phyloP scores from a whole-genome alignment of 345 rosid genomes.

The Salix viminalis region DNA sequence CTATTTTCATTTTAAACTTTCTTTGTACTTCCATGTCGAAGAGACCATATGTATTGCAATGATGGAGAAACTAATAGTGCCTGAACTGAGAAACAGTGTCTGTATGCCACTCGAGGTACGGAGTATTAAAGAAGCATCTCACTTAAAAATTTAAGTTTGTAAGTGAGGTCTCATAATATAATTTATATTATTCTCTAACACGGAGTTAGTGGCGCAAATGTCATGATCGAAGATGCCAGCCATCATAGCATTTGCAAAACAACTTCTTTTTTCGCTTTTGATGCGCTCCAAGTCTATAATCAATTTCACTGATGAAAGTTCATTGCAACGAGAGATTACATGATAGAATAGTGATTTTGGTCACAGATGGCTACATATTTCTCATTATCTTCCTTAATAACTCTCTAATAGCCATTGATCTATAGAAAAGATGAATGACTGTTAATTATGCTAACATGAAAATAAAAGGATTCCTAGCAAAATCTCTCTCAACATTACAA shows the following conservation, averaged over 20 bases:
- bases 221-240: too few species aligned
- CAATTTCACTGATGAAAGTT: background rate
- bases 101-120: too few species aligned
- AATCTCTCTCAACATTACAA: background rate
- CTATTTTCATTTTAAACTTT: too few species aligned
- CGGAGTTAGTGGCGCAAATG: too few species aligned
- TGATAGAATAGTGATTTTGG: background rate
- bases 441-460: background rate
- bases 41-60: background rate
- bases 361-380: background rate
- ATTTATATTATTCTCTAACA: too few species aligned
- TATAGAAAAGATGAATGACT: background rate
- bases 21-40: too few species aligned
- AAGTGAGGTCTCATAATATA: too few species aligned
- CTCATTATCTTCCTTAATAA: background rate
- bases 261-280: background rate
- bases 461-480: background rate
- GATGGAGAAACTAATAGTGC: too few species aligned
- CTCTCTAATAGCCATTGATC: background rate
- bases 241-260: too few species aligned
- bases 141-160: too few species aligned
- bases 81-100: background rate
- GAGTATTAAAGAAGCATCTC: too few species aligned
- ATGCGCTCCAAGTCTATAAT: background rate
- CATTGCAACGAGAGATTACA: background rate